Base-by-base conservation (phyloP, 805 yeast genomes). In the Wickerhamomyces bovis region DNA sequence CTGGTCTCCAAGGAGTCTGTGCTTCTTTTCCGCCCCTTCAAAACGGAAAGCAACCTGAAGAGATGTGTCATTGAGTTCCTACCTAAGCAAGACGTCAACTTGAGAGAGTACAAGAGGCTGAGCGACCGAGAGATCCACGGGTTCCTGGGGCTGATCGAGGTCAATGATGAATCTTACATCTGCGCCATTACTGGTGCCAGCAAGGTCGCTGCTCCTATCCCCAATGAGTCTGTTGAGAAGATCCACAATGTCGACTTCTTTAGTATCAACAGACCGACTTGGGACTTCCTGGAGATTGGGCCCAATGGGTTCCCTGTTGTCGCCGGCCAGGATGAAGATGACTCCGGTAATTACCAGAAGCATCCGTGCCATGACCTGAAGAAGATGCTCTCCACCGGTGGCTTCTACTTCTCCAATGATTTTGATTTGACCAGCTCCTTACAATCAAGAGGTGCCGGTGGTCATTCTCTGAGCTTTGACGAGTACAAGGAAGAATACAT, bases 371-470 rank as follows among this genome's bases (percentile, higher is more conserved):
- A 72, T 41, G 94, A 85, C 44, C 63, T 94, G 50, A 78, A 82
- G 54, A 89, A 88, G 64, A 70, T 94, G 40, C 68, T 94, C 43
- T 75, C 83, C 21, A 86, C 85, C 60, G 97, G 98, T 3, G 87
- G 96, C 1, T 94, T 94, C 62, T 92, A 87, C 66, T 94, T 84
- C 67, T 87, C 96, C 45, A 82, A 89, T 5, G 92, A 89, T 66
- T 94, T 89, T 64, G 99, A 94, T 65, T 68, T 94, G 55, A 94
- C 99, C 0, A 83, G 89, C n/a, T 72, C 83, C 7, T 68, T 94
- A 51, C 98, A 92, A 65, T 72, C 78, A 42, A 70, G 95, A 60
- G 95, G 92, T 2, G 67, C 81, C 10, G 64, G 67, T 38, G 60
- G 65, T 1, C 67, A 69, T 47, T 68, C 79, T 0, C 57, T 77